Base-by-base conservation (phyloP, 2,329 filamentous ascomycete genomes). In the Xylaria sp. region DNA sequence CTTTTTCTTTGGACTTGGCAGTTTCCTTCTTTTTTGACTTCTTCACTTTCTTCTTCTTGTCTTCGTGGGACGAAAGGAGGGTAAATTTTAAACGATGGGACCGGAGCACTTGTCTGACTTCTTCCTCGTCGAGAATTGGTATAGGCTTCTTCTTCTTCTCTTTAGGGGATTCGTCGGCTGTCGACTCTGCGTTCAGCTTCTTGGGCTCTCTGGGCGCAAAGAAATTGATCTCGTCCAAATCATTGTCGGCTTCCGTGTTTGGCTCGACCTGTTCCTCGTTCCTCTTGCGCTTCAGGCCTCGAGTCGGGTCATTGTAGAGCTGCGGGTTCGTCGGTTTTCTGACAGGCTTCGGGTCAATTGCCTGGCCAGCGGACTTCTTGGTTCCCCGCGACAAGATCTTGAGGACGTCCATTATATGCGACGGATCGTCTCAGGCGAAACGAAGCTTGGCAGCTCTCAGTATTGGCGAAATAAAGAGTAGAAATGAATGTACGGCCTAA, bases 11-110 rank as follows among this genome's bases (percentile, higher is more conserved):
- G 49, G 72, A 66, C 61, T 75, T 72, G 20, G 65, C 57, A 49
- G 71, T 68, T 13, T 79, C 79, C 26, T 78, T 77, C 63, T 78
- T 80, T 65, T 81, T 82, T 57, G 79, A 79, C 65, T 85, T 85
- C 63, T 83, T 85, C 7, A 76, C 71, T 50, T 76, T 76, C 17
- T 70, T 67, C 39, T 70, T 71, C 7, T 75, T 71, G 20, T 74
- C 70, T 24, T 70, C 73, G 39, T 76, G 65, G 39, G 78, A 79
- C 20, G 83, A 84, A n/a, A 96, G 75, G 44, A 95, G 77, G 0
- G 89, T 90, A 38, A 95, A 82, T 71, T 96, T 96, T 61, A 97
- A 78, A 60, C 92, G 89, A 72, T 96, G 91, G 52, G 86, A 88
- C 57, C 87, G 86, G 57, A 96, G 74, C 9, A 93, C 78, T 55